These are phyloP conservation scores for Fusarium sp. DNA, from an alignment of 2,329 filamentous ascomycete genomes.

Conservation along the genomic window DNA sequence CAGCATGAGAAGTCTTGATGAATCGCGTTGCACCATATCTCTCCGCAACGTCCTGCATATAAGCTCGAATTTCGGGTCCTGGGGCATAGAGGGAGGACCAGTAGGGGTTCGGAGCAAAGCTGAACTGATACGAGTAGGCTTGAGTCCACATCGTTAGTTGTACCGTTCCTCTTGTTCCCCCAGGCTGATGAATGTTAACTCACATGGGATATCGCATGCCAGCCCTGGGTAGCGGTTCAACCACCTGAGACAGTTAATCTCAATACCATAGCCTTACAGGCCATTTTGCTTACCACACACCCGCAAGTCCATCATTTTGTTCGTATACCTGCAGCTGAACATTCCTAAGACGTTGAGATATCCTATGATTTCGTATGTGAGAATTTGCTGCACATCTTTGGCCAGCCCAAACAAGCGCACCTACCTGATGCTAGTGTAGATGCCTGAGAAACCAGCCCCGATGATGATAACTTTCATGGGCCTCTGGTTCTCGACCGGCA, in stretches of 20 bases:
- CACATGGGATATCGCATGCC: constrained; percentile 27
- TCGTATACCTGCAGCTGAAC: constrained; percentile 19
- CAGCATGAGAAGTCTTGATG: constrained; percentile 16
- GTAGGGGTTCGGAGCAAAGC: constrained; percentile 16
- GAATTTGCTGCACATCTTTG: neutral
- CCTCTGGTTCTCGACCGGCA: constrained; percentile 21
- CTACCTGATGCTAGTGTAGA: constrained; percentile 22
- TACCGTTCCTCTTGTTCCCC: neutral
- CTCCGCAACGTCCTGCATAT: constrained; percentile 21
- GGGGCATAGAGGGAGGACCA: constrained; percentile 24
- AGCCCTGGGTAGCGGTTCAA: constrained; percentile 22
- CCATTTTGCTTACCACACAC: constrained; percentile 11
- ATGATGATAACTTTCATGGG: constrained; percentile 17
- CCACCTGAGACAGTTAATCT: constrained; percentile 13
- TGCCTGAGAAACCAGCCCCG: constrained; percentile 23
- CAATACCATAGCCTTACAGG: neutral
- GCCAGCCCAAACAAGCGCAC: neutral
- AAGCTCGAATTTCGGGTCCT: constrained; percentile 17
- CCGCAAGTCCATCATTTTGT: constrained; percentile 8
- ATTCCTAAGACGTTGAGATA: constrained; percentile 15
- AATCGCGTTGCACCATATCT: constrained; percentile 14
- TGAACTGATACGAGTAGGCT: constrained; percentile 25
- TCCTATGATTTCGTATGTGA: neutral
- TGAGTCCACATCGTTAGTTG: neutral
- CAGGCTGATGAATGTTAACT: neutral